Evolutionary conservation across 129 eudicot species (phyloP).

Genomic region (Ambrosia artemisiifolia): DNA sequence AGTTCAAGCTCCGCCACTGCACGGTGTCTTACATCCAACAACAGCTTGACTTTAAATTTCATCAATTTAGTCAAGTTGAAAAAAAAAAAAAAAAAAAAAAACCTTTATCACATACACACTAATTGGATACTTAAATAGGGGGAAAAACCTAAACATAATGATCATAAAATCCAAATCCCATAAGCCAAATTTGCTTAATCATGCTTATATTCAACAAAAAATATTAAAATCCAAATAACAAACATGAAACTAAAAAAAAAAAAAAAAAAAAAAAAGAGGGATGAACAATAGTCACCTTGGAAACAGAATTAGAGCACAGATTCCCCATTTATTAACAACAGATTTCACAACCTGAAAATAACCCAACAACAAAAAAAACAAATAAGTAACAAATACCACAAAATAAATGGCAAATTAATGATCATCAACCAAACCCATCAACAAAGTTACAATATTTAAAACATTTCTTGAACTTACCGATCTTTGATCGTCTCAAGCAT

Average conservation of each 20-base stretch:
- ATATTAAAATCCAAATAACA: neutral
- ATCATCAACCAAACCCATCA: constrained; percentile 33
- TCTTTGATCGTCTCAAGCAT: constrained; percentile 26
- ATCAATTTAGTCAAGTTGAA: constrained; percentile 16
- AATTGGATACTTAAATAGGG: neutral
- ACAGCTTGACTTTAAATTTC: constrained; percentile 16
- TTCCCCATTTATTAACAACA: constrained; percentile 47
- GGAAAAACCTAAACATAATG: neutral
- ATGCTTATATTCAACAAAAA: constrained; percentile 7
- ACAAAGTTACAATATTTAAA: constrained; percentile 26
- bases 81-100: constrained; percentile 15
- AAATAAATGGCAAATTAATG: constrained; percentile 14
- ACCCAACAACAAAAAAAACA: constrained; percentile 20
- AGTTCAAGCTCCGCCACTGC: too few relatives aligned
- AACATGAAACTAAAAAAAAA: neutral
- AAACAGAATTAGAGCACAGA: constrained; percentile 54
- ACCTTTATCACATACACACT: neutral
- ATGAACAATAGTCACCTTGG: constrained; percentile 45
- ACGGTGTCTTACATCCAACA: constrained; percentile 3
- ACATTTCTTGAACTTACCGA: constrained; percentile 40
- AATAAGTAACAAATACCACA: constrained; percentile 9
- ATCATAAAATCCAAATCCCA: neutral
- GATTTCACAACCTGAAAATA: constrained; percentile 39
- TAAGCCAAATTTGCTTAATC: constrained; percentile 6
- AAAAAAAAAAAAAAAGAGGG: neutral